These are phyloP conservation scores for Polygonum maritimum DNA, from an alignment of 148 eudicot genomes.

Conservation along the genomic window DNA sequence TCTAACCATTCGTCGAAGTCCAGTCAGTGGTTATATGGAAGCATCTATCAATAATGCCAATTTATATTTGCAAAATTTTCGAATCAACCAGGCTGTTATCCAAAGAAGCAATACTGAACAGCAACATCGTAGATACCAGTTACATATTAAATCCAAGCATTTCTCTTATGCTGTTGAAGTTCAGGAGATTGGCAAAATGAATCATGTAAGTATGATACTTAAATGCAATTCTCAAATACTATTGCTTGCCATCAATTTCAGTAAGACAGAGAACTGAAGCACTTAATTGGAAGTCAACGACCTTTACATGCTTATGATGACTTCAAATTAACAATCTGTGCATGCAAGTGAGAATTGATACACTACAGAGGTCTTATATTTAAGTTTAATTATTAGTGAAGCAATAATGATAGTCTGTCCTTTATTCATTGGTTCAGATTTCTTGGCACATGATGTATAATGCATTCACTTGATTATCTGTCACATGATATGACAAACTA, in stretches of 20 bases:
- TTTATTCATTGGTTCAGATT: background rate
- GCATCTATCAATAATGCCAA: constrained; percentile 59
- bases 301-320: background rate
- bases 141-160: constrained; percentile 35
- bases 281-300: background rate
- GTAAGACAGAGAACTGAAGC: background rate
- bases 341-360: background rate
- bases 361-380: background rate
- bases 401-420: background rate
- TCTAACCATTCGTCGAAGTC: constrained; percentile 33
- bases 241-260: constrained; percentile 3
- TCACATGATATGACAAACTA: background rate
- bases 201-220: constrained; percentile 38
- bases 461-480: background rate
- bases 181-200: constrained; percentile 53
- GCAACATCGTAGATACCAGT: constrained; percentile 28
- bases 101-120: constrained; percentile 24
- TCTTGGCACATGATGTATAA: background rate
- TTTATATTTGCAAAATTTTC: constrained; percentile 30
- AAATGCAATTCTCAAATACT: background rate
- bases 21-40: constrained; percentile 38
- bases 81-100: constrained; percentile 36
- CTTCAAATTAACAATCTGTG: background rate
- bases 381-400: background rate
- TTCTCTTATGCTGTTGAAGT: constrained; percentile 40